Evolutionary conservation across 2,329 filamentous ascomycete species (phyloP).

Genomic region (Colletotrichum scovillei): DNA sequence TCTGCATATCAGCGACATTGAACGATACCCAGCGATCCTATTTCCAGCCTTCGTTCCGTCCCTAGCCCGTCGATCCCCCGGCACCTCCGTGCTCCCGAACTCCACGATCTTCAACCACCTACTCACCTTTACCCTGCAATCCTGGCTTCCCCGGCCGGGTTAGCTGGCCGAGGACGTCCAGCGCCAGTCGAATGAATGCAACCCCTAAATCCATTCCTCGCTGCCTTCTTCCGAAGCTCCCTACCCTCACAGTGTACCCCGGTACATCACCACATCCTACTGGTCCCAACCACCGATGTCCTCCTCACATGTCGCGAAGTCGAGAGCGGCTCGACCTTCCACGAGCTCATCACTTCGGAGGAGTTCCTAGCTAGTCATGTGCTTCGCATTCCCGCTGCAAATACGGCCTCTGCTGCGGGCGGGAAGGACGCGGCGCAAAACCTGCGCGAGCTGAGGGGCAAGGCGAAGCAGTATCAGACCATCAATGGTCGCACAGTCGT

Average conservation of each 20-base stretch:
- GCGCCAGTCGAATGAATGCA: conserved; percentile 70
- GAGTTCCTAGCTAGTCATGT: conserved; percentile 98
- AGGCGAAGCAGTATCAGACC: conserved; percentile 94
- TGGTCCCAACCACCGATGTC: conserved; percentile 93
- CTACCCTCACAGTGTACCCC: conserved; percentile 92
- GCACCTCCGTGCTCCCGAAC: conserved; percentile 14
- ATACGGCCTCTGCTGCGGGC: conserved; percentile 58
- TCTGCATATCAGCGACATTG: neutral
- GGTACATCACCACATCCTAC: conserved; percentile 89
- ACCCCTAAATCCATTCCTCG: conserved; percentile 98
- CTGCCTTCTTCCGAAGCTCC: conserved; percentile 98
- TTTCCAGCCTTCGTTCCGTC: neutral
- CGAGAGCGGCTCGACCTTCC: conserved; percentile 81
- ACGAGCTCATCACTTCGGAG: conserved; percentile 87
- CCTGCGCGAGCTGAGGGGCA: conserved; percentile 87
- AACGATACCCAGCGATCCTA: neutral
- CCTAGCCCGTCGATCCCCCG: conserved; percentile 11
- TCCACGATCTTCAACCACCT: conserved; percentile 1
- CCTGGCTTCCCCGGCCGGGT: conserved; percentile 34
- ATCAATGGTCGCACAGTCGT: conserved; percentile 93
- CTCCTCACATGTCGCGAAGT: conserved; percentile 89
- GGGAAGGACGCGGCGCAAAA: conserved; percentile 70
- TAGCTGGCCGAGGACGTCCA: conserved; percentile 35
- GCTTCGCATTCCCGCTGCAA: conserved; percentile 75
- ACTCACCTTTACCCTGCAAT: conserved; percentile 27